These are phyloP conservation scores for Bertia moriformis DNA, from an alignment of 2,329 filamentous ascomycete species.

Conservation along the genomic window DNA sequence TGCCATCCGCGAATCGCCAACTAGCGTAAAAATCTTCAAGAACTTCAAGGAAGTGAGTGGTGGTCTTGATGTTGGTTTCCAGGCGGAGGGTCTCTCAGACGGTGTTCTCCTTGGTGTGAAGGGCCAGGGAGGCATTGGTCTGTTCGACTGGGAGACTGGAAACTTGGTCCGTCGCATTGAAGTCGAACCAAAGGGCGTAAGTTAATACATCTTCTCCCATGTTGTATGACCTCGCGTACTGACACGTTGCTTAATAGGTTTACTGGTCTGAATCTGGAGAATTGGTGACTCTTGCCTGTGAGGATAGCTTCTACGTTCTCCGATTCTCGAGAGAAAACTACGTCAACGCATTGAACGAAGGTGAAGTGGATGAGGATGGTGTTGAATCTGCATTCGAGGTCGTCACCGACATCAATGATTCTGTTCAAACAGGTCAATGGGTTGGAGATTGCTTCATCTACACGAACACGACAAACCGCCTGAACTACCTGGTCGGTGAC, in stretches of 20 bases:
- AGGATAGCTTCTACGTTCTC: constrained; percentile 88
- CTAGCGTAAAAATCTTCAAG: constrained; percentile 92
- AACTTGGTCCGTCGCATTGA: constrained; percentile 85
- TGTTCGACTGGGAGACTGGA: constrained; percentile 92
- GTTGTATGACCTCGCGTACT: background rate
- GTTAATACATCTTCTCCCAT: constrained; percentile 4
- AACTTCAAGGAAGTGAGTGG: constrained; percentile 89
- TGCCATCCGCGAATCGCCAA: constrained; percentile 84
- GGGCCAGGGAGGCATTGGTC: constrained; percentile 83
- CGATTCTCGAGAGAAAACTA: constrained; percentile 85
- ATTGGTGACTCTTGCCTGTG: constrained; percentile 79
- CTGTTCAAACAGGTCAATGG: constrained; percentile 89
- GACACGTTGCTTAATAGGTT: constrained; percentile 31
- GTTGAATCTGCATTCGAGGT: constrained; percentile 94
- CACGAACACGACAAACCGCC: constrained; percentile 87
- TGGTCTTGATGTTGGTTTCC: constrained; percentile 85
- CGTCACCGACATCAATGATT: constrained; percentile 88
- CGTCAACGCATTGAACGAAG: constrained; percentile 66
- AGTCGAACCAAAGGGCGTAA: constrained; percentile 14
- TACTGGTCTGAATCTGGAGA: constrained; percentile 98
- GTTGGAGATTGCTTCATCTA: constrained; percentile 98
- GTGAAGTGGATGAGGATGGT: constrained; percentile 74
- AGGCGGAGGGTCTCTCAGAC: constrained; percentile 78
- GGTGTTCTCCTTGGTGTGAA: constrained; percentile 86
- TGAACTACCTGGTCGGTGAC: constrained; percentile 96